phyloP scores from a whole-genome alignment of 768 basidiomycete species.

The Rhodotorula toruloides region DNA sequence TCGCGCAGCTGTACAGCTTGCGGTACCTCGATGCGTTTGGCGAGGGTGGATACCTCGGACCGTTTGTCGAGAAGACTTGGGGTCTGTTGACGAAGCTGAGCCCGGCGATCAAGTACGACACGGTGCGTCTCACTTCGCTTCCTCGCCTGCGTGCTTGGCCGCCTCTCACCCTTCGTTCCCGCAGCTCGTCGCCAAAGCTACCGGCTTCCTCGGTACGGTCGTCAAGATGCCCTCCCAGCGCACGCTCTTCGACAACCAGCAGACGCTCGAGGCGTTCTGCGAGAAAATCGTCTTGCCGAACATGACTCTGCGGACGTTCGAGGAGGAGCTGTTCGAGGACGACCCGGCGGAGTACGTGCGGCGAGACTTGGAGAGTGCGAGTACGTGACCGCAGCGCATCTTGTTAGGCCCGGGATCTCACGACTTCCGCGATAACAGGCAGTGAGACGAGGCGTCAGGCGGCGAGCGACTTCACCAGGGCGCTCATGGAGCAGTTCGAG shows the following conservation, averaged over 20 bases:
- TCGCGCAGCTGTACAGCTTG: slow-evolving; percentile 63
- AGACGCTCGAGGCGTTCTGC: slow-evolving; percentile 73
- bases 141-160: not conserved
- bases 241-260: slow-evolving; percentile 64
- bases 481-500: slow-evolving; percentile 74
- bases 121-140: slow-evolving; percentile 9
- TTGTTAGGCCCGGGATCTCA: not conserved
- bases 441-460: slow-evolving; percentile 82
- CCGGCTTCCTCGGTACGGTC: slow-evolving; percentile 84
- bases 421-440: slow-evolving; percentile 53
- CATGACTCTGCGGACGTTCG: slow-evolving; percentile 74
- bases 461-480: slow-evolving; percentile 90
- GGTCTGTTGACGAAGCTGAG: slow-evolving; percentile 55
- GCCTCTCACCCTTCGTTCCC: not conserved
- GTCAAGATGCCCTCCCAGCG: slow-evolving; percentile 83
- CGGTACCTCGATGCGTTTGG: slow-evolving; percentile 50
- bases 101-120: slow-evolving; percentile 41
- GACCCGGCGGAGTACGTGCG: slow-evolving; percentile 93
- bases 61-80: slow-evolving; percentile 86
- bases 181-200: slow-evolving; percentile 75
- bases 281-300: slow-evolving; percentile 93
- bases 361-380: slow-evolving; percentile 65
- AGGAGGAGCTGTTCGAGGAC: slow-evolving; percentile 93
- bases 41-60: slow-evolving; percentile 44
- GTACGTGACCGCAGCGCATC: slow-evolving; percentile 46